Conservation (phyloP, 768 basidiomycete species). For the Favolaschia claudopus region DNA sequence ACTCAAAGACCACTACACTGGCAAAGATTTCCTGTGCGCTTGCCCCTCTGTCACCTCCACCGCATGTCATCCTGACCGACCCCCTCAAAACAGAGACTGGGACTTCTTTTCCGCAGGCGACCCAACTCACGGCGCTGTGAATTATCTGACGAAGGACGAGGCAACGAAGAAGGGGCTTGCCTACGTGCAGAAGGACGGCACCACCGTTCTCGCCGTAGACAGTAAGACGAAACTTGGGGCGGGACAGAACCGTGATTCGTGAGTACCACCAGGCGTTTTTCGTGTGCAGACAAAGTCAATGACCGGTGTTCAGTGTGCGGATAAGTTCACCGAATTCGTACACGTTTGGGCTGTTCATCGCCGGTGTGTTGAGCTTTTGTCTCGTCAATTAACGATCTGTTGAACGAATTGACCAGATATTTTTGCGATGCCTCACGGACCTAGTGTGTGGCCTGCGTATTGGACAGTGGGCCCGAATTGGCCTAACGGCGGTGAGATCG, state of each 20-base stretch:
- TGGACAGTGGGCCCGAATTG: constrained; percentile 61
- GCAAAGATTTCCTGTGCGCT: constrained; percentile 60
- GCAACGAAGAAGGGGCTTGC: constrained; percentile 64
- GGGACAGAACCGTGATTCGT: constrained; percentile 66
- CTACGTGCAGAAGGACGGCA: constrained; percentile 64
- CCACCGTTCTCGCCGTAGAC: constrained; percentile 71
- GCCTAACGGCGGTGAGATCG: constrained; percentile 51
- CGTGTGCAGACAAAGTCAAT: constrained; percentile 5
- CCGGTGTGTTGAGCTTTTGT: constrained; percentile 46
- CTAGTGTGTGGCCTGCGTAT: constrained; percentile 64
- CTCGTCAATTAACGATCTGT: neutral
- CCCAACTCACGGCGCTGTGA: constrained; percentile 76
- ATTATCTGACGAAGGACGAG: constrained; percentile 56
- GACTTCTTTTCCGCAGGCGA: constrained; percentile 69
- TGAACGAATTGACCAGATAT: constrained; percentile 46
- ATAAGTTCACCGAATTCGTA: constrained; percentile 71
- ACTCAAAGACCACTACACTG: constrained; percentile 36
- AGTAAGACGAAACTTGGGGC: constrained; percentile 52
- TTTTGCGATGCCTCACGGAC: constrained; percentile 71
- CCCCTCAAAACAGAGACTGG: constrained; percentile 68
- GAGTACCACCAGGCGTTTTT: constrained; percentile 30
- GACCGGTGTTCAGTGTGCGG: constrained; percentile 60
- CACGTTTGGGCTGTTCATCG: constrained; percentile 74
- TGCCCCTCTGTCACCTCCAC: neutral
- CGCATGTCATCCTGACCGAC: neutral